A percentile compares a stretch with the other conserved stretches of the same genome.
phyloP scores from a whole-genome alignment of 2,329 filamentous ascomycete genomes.

The Rugonectria rugulosa region DNA sequence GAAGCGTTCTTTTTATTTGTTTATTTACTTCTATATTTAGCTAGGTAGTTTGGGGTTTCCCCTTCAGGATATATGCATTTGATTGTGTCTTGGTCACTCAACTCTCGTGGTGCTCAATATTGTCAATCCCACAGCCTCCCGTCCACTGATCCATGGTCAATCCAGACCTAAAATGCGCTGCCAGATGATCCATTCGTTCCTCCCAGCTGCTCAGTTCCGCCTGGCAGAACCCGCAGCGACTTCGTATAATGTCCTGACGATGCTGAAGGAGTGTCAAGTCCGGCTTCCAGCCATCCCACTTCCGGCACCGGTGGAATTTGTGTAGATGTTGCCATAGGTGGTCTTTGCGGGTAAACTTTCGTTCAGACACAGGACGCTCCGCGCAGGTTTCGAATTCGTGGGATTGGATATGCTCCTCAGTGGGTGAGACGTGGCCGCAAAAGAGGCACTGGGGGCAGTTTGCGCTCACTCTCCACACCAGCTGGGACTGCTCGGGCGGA shows the following conservation, averaged over 20 bases:
- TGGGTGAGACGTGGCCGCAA: constrained; percentile 45
- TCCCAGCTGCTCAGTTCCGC: constrained; percentile 38
- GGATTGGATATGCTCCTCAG: constrained; percentile 46
- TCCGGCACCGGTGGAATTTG: constrained; percentile 55
- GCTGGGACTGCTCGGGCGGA: constrained; percentile 46
- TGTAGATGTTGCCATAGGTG: constrained; percentile 51
- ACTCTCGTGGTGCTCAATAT: constrained; percentile 22
- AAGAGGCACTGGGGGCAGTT: constrained; percentile 51
- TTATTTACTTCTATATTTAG: too few species aligned
- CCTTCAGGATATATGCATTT: too few species aligned
- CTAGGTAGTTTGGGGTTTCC: too few species aligned
- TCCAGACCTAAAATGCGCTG: constrained; percentile 40
- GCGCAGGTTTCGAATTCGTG: constrained; percentile 58
- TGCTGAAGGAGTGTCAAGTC: constrained; percentile 45
- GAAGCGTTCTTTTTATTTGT: too few species aligned
- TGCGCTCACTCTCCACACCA: constrained; percentile 58
- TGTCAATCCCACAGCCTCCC: constrained; percentile 34
- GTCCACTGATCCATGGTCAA: constrained; percentile 40
- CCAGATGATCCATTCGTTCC: constrained; percentile 39
- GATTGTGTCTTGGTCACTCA: too few species aligned
- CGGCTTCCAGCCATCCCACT: constrained; percentile 57
- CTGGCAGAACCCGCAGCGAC: constrained; percentile 43
- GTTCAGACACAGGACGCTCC: constrained; percentile 53
- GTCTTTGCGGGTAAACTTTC: constrained; percentile 52
- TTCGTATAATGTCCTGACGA: constrained; percentile 37